Percentiles rank a stretch among this genome's conserved stretches.
Conservation (phyloP, 164 flowering plant species). For the Cinnamomum micranthum region DNA sequence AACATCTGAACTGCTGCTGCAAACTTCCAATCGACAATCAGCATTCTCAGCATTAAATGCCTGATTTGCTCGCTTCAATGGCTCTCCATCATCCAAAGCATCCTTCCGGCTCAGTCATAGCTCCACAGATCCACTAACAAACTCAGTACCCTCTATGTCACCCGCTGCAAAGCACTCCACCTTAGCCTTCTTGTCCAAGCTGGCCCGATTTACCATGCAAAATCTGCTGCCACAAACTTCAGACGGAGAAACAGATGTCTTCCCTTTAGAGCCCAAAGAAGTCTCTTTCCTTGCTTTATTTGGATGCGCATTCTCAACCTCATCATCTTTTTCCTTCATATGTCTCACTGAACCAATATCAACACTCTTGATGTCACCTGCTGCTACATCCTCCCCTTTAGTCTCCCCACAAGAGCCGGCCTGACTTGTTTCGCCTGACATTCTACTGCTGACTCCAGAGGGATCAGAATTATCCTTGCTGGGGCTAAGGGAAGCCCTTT, state of each 20-base stretch:
- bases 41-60: conserved; percentile 1
- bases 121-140: neutral
- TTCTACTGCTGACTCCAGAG: neutral
- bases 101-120: neutral
- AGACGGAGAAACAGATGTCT: conserved; percentile 19
- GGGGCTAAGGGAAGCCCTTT: conserved; percentile 11
- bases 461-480: neutral
- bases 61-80: conserved; percentile 4
- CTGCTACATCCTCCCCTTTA: neutral
- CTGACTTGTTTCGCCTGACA: neutral
- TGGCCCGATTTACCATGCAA: neutral
- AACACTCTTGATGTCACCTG: neutral
- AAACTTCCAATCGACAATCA: conserved; percentile 13
- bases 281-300: conserved; percentile 16
- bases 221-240: conserved; percentile 12
- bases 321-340: conserved; percentile 5
- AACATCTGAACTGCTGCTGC: conserved; percentile 18
- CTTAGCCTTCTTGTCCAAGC: neutral
- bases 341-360: neutral
- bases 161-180: neutral
- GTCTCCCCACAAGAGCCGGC: neutral
- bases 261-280: conserved; percentile 23
- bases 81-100: neutral
- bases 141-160: neutral
- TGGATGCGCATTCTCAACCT: conserved; percentile 8